Percentiles rank a stretch among this genome's conserved stretches.
Evolutionary conservation across 345 rosid species (phyloP).

Genomic region (Cardiospermum halicacabum): DNA sequence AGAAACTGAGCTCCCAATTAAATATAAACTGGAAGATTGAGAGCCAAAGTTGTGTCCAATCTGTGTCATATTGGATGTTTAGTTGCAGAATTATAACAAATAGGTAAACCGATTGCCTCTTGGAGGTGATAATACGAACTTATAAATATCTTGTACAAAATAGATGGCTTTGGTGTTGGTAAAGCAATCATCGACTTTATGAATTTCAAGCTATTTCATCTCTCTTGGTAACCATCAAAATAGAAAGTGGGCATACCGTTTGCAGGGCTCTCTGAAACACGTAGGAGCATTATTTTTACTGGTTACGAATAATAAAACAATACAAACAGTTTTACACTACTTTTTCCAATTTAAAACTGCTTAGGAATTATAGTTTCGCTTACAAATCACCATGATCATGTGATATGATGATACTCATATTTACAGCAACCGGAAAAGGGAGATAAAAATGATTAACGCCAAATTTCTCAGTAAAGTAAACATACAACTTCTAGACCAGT

Average conservation of each 20-base stretch:
- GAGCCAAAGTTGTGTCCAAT: not conserved
- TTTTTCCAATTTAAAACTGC: too few relatives aligned
- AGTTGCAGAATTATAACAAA: not conserved
- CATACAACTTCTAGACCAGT: not conserved
- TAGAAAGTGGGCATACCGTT: too few relatives aligned
- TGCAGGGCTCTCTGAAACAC: too few relatives aligned
- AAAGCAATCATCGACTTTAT: too few relatives aligned
- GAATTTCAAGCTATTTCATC: too few relatives aligned
- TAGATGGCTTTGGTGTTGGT: not conserved
- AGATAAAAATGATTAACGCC: constrained; percentile 4
- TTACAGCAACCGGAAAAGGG: constrained; percentile 18
- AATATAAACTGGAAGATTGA: not conserved
- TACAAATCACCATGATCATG: not conserved
- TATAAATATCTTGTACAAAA: not conserved
- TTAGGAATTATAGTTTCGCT: not conserved
- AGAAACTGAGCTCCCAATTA: not conserved
- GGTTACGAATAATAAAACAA: too few relatives aligned
- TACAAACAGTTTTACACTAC: too few relatives aligned
- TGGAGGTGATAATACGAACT: not conserved
- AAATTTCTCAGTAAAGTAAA: constrained; percentile 7
- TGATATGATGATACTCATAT: constrained; percentile 5
- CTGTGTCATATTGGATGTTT: not conserved
- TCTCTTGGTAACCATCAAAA: too few relatives aligned
- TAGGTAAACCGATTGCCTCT: not conserved
- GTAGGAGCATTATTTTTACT: too few relatives aligned